Conservation (phyloP, 768 basidiomycete genomes). For the Tylopilus intermedius region DNA sequence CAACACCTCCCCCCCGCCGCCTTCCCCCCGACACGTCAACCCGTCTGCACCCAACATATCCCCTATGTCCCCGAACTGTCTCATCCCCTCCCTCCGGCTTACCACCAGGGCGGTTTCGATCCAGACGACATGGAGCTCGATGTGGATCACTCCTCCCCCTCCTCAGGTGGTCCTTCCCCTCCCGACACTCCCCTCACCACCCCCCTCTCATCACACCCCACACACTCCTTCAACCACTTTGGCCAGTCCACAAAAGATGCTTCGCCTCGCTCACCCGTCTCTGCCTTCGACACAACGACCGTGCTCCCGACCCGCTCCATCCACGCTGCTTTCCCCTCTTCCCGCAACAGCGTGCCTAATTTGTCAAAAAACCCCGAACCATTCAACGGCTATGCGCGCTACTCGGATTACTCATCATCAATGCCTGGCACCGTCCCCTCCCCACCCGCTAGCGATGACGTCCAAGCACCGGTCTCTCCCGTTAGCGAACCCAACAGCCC, state of each 20-base stretch:
- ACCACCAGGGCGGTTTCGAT: conserved; percentile 49
- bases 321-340: conserved; percentile 31
- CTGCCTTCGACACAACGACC: conserved; percentile 49
- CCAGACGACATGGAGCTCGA: conserved; percentile 82
- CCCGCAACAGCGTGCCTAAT: conserved; percentile 25
- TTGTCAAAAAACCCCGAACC: conserved; percentile 42
- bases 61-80: conserved; percentile 25
- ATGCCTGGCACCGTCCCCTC: conserved; percentile 54
- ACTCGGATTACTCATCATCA: conserved; percentile 57
- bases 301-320: conserved; percentile 47
- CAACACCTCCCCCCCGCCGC: conserved; percentile 21
- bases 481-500: conserved; percentile 31
- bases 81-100: conserved; percentile 26
- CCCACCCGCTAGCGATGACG: conserved; percentile 27
- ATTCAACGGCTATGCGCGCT: conserved; percentile 67
- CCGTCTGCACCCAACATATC: conserved; percentile 30
- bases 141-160: conserved; percentile 52
- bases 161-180: conserved; percentile 36
- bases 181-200: conserved; percentile 44
- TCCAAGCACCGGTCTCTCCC: conserved; percentile 25
- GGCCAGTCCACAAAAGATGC: conserved; percentile 26
- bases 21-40: conserved; percentile 34
- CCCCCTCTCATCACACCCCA: conserved; percentile 34
- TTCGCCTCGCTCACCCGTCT: conserved; percentile 34
- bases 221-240: conserved; percentile 30